Evolutionary conservation across 371 early-diverging fungal genomes (phyloP).

Genomic region (Mortierella sp.): DNA sequence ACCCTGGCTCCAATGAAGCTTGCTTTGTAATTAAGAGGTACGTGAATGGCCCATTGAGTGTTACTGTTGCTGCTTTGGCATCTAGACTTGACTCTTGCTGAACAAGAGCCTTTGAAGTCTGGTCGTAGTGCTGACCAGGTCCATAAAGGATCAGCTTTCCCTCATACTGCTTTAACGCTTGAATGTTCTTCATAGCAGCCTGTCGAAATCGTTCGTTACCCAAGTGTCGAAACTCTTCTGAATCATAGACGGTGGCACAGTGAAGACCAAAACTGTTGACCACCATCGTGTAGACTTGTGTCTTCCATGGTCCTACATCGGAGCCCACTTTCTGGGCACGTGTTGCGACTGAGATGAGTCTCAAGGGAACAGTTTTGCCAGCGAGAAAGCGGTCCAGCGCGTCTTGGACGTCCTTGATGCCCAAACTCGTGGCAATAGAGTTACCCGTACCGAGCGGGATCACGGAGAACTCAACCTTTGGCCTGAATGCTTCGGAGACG

Average conservation of each 20-base stretch:
- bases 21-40: slow-evolving; percentile 45
- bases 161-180: slow-evolving; percentile 38
- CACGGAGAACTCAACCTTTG: slow-evolving; percentile 35
- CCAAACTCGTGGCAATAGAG: slow-evolving; percentile 44
- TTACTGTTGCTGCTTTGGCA: neutral
- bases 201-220: slow-evolving; percentile 48
- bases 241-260: slow-evolving; percentile 50
- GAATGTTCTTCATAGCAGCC: slow-evolving; percentile 51
- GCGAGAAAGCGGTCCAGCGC: slow-evolving; percentile 33
- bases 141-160: slow-evolving; percentile 27
- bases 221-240: slow-evolving; percentile 44
- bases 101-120: slow-evolving; percentile 4
- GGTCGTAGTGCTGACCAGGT: slow-evolving; percentile 20
- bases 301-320: slow-evolving; percentile 5
- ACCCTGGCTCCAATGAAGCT: slow-evolving; percentile 48
- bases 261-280: slow-evolving; percentile 51
- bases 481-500: slow-evolving; percentile 36
- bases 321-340: neutral
- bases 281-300: slow-evolving; percentile 32
- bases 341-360: slow-evolving; percentile 32
- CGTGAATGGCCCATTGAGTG: slow-evolving; percentile 44
- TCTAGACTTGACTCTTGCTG: neutral
- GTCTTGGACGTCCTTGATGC: slow-evolving; percentile 29
- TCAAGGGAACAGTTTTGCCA: slow-evolving; percentile 26
- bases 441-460: slow-evolving; percentile 51